These are phyloP conservation scores for Musa acuminata DNA, from an alignment of 176 grass and related monocot genomes.

Conservation along the genomic window DNA sequence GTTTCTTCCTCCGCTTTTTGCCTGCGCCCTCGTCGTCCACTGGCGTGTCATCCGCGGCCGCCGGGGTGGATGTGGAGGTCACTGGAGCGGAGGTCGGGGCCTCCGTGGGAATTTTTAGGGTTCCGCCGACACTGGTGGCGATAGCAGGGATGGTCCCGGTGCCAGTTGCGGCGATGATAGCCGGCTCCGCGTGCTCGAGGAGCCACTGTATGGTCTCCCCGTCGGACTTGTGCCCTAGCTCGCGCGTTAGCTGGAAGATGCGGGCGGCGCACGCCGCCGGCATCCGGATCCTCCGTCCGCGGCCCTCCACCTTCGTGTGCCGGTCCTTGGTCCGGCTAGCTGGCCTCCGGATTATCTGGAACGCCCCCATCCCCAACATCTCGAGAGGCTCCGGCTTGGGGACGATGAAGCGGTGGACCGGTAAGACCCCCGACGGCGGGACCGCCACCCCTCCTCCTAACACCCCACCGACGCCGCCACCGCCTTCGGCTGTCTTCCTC, in stretches of 20 bases:
- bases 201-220: slow-evolving; percentile 6
- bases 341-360: neutral
- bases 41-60: neutral
- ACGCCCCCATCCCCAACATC: slow-evolving; percentile 1
- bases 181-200: neutral
- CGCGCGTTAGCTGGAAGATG: neutral
- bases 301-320: neutral
- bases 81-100: neutral
- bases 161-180: neutral
- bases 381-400: slow-evolving; percentile 6
- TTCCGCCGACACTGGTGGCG: neutral
- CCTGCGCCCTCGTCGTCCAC: neutral
- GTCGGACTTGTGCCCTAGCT: slow-evolving; percentile 1
- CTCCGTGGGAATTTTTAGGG: neutral
- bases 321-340: neutral
- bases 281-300: neutral
- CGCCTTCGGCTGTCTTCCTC: neutral
- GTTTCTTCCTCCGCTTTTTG: slow-evolving; percentile 1
- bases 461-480: neutral
- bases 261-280: neutral
- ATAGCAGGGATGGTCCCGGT: neutral
- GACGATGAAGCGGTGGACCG: neutral
- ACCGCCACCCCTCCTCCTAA: neutral
- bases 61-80: neutral
- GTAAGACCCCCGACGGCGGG: neutral